These are phyloP conservation scores for Populus simonii DNA, from an alignment of 345 rosid genomes.

Conservation along the genomic window DNA sequence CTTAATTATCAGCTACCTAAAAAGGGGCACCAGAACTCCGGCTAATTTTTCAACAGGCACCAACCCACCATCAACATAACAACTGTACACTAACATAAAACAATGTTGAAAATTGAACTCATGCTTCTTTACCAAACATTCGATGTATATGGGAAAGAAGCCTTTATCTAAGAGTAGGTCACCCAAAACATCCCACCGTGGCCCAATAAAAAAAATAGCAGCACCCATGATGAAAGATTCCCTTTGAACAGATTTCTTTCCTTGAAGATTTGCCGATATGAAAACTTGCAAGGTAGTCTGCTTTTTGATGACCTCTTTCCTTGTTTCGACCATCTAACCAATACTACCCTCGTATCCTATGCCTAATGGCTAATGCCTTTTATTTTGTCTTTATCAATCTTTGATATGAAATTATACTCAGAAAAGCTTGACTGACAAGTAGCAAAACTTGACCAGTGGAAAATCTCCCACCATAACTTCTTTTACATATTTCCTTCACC, in stretches of 20 bases:
- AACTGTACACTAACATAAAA: neutral
- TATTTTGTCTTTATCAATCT: too few species aligned
- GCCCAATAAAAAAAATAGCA: neutral
- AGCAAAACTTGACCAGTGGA: too few species aligned
- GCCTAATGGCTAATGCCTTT: neutral
- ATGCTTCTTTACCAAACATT: neutral
- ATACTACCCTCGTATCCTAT: neutral
- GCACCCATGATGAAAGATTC: neutral
- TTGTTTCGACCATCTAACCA: neutral
- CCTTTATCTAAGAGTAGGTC: neutral
- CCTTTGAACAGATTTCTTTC: neutral
- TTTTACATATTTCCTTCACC: too few species aligned
- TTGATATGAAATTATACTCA: too few species aligned
- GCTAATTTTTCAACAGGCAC: neutral
- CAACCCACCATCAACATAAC: conserved; percentile 9
- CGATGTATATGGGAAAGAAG: neutral
- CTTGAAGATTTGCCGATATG: neutral
- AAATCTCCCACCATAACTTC: too few species aligned
- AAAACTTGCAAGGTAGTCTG: neutral
- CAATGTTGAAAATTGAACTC: neutral
- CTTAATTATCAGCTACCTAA: neutral
- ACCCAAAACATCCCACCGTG: neutral
- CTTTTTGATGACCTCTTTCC: neutral
- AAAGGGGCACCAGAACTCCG: neutral
- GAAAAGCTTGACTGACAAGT: too few species aligned